These are phyloP conservation scores for Epichloe brachyelytri DNA, from an alignment of 2,329 filamentous ascomycete species.

Conservation along the genomic window DNA sequence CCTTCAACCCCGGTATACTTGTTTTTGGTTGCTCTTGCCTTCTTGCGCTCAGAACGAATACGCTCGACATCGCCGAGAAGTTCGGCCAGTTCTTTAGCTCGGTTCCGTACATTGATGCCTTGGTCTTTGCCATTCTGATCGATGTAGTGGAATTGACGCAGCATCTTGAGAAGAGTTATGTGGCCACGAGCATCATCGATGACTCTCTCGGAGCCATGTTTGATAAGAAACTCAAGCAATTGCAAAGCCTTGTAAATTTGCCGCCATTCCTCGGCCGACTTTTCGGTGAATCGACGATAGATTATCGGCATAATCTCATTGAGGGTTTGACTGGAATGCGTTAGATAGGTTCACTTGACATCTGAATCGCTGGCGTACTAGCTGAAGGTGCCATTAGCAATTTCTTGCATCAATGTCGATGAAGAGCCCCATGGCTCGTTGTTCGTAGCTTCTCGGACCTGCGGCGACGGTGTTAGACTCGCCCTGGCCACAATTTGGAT, in stretches of 20 bases:
- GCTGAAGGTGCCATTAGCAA: slow-evolving; percentile 93
- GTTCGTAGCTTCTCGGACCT: slow-evolving; percentile 96
- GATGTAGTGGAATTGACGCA: slow-evolving; percentile 96
- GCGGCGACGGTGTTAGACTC: slow-evolving; percentile 6
- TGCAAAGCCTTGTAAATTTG: slow-evolving; percentile 99
- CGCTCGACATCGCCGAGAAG: slow-evolving; percentile 85
- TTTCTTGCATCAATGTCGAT: slow-evolving; percentile 86
- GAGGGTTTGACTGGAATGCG: slow-evolving; percentile 62
- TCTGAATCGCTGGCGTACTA: slow-evolving; percentile 52
- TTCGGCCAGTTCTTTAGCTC: slow-evolving; percentile 89
- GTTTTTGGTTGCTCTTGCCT: slow-evolving; percentile 76
- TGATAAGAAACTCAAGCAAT: slow-evolving; percentile 91
- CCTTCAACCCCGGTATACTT: slow-evolving; percentile 95
- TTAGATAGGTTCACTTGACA: background rate
- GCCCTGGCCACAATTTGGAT: background rate
- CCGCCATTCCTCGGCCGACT: slow-evolving; percentile 94
- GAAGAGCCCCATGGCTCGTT: slow-evolving; percentile 95
- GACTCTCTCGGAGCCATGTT: slow-evolving; percentile 94
- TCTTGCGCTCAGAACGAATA: slow-evolving; percentile 74
- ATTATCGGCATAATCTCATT: slow-evolving; percentile 99
- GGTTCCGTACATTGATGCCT: slow-evolving; percentile 91
- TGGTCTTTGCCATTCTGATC: slow-evolving; percentile 96
- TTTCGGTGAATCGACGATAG: slow-evolving; percentile 97
- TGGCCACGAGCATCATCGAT: slow-evolving; percentile 95
- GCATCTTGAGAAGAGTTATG: slow-evolving; percentile 91